phyloP scores from a whole-genome alignment of 1,284 basidiomycete species.

The Hymenochaete sp. region DNA sequence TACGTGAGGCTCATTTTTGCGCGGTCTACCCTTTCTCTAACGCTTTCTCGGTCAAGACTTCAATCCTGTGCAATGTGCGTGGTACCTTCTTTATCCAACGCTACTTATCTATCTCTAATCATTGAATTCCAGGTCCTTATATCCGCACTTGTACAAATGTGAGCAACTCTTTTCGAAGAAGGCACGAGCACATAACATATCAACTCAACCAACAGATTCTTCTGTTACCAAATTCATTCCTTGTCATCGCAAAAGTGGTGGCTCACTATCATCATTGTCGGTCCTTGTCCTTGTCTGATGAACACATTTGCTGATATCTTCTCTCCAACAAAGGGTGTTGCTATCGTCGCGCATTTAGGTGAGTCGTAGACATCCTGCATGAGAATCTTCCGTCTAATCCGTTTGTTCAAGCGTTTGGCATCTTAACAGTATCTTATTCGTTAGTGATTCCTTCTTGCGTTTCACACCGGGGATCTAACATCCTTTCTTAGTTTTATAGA shows the following conservation, averaged over 20 bases:
- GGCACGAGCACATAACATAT: not conserved
- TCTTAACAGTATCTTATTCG: not conserved
- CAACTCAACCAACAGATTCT: slow-evolving; percentile 4
- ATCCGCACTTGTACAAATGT: slow-evolving; percentile 14
- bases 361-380: not conserved
- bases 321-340: slow-evolving; percentile 1
- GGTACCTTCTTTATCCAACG: not conserved
- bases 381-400: not conserved
- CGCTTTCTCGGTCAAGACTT: slow-evolving; percentile 2
- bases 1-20: slow-evolving; percentile 5
- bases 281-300: not conserved
- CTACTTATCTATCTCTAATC: not conserved
- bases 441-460: not conserved
- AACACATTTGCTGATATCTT: not conserved
- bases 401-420: slow-evolving; percentile 10
- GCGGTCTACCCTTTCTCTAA: not conserved
- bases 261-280: slow-evolving; percentile 13
- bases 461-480: too few species aligned
- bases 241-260: slow-evolving; percentile 11
- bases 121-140: slow-evolving; percentile 8
- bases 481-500: slow-evolving; percentile 8
- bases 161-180: not conserved
- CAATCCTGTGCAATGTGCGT: slow-evolving; percentile 11
- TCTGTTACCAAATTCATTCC: too few species aligned
- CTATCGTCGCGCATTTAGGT: slow-evolving; percentile 16